A percentile compares a stretch with the other conserved stretches of the same genome.
phyloP scores from a whole-genome alignment of 2,329 filamentous ascomycete genomes.

The Thielaviopsis musarum region DNA sequence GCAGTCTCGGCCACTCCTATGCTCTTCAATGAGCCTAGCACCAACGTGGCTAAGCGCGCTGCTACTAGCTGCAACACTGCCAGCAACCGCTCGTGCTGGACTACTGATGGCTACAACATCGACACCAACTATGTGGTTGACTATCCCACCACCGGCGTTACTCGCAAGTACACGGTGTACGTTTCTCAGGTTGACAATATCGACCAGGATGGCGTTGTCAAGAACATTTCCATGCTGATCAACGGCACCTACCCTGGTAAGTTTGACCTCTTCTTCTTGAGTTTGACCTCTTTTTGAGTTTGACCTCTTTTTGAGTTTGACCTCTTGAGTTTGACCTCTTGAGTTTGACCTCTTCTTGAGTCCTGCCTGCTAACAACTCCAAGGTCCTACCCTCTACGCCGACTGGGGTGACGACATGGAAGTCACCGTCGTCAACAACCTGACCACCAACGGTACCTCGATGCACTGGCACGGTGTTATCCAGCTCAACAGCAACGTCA shows the following conservation, averaged over 20 bases:
- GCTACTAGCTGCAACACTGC: constrained; percentile 15
- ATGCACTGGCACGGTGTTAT: constrained; percentile 34
- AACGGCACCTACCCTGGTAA: constrained; percentile 15
- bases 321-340: no score
- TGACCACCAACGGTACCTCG: constrained; percentile 29
- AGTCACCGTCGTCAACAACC: constrained; percentile 49
- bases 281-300: not conserved
- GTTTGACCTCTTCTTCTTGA: not conserved
- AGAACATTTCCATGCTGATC: constrained; percentile 15
- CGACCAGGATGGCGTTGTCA: constrained; percentile 13
- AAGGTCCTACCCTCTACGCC: constrained; percentile 12
- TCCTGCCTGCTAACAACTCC: constrained; percentile 1
- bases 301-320: not conserved
- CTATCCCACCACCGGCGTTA: constrained; percentile 19
- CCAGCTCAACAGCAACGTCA: constrained; percentile 26
- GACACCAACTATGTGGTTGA: constrained; percentile 16
- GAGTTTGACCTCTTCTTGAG: not conserved
- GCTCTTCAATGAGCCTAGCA: constrained; percentile 1
- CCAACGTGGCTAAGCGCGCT: constrained; percentile 17
- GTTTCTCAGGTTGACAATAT: constrained; percentile 12
- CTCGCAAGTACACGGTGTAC: constrained; percentile 13
- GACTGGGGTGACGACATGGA: constrained; percentile 35
- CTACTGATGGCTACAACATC: constrained; percentile 18
- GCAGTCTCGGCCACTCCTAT: constrained; percentile 7
- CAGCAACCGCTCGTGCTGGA: constrained; percentile 15